Percentiles rank a stretch among this genome's conserved stretches.
Conservation (phyloP, 805 yeast genomes). For the Ogataea trehaloabstinens region DNA sequence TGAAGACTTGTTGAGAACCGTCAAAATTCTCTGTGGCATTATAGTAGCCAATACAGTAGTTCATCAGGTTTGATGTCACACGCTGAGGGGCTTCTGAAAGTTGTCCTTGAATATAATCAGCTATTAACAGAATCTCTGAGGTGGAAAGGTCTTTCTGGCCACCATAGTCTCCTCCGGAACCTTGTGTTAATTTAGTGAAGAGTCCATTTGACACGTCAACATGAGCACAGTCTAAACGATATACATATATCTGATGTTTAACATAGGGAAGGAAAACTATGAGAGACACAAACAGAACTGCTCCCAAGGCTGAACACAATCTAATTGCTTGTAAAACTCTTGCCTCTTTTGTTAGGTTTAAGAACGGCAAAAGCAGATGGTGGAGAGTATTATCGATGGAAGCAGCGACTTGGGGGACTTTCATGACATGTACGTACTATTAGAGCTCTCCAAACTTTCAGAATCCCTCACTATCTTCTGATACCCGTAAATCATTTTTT, state of each 20-base stretch:
- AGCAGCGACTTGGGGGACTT: too few relatives aligned
- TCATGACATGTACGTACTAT: too few relatives aligned
- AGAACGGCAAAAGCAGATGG: slow-evolving; percentile 27
- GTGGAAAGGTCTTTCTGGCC: slow-evolving; percentile 40
- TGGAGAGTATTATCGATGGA: too few relatives aligned
- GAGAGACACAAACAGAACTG: slow-evolving; percentile 7
- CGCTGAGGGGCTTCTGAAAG: slow-evolving; percentile 50
- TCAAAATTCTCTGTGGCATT: slow-evolving; percentile 15
- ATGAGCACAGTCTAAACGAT: slow-evolving; percentile 48
- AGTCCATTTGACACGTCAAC: slow-evolving; percentile 53
- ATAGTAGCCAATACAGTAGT: slow-evolving; percentile 46
- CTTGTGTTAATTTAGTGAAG: slow-evolving; percentile 39
- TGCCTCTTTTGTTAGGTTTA: slow-evolving; percentile 27
- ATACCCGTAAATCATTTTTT: too few relatives aligned
- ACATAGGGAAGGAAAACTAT: slow-evolving; percentile 13
- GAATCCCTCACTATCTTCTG: too few relatives aligned
- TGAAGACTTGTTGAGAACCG: slow-evolving; percentile 5
- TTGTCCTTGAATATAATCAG: slow-evolving; percentile 44
- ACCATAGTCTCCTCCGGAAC: slow-evolving; percentile 10
- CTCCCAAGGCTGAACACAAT: slow-evolving; percentile 10
- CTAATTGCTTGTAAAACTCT: slow-evolving; percentile 21
- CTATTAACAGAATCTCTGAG: slow-evolving; percentile 45
- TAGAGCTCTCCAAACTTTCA: too few relatives aligned
- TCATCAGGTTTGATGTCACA: slow-evolving; percentile 38
- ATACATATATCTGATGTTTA: slow-evolving; percentile 18